Evolutionary conservation across 2,329 filamentous ascomycete species (phyloP), one percentile per base, ranked within the genome.

Genomic region (Aspergillus felis): DNA sequence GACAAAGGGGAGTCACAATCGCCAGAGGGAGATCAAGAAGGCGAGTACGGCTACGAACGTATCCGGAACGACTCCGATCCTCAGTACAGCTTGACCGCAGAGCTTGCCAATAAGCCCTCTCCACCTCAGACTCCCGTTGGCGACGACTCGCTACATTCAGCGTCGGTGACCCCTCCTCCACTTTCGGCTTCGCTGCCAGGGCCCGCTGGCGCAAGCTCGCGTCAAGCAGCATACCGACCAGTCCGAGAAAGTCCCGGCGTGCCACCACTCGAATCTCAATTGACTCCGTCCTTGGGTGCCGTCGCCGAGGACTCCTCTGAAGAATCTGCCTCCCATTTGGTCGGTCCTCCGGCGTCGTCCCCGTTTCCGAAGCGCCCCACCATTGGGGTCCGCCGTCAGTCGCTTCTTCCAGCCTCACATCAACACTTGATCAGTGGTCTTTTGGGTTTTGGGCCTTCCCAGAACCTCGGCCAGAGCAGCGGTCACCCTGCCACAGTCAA

Each of bases 361-460:
- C 53, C 59, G 46, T 53, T 61, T 50, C 48, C 68, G 32, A 69
- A 70, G 51, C 73, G 73, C 35, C 73, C 72, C 17, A 71, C 67
- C 48, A 62, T 75, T 51, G 67, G 68, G 17, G 57, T 68, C 46
- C 73, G 75, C 49, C 70, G 72, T 10, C 75, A 77, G 59, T 77
- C 74, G 55, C 67, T 77, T 50, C 69, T 77, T 41, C 70, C 74
- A n/a, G 56, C 67, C 3, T 70, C 72, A 28, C 73, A 76, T 42
- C 74, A 75, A 56, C 66, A 75, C 46, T 63, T 76, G 60, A 71
- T 76, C 54, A 69, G 61, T 35, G 68, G 68, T 20, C 62, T 76
- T 55, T 57, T 76, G 42, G 70, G 74, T 38, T 64, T 66, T 6
- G 66, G 57, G 10, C 61, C 54, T 53, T 62, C 61, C 17, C 61